phyloP scores from a whole-genome alignment of 2,329 filamentous ascomycete genomes.

The Fusarium ambrosium region DNA sequence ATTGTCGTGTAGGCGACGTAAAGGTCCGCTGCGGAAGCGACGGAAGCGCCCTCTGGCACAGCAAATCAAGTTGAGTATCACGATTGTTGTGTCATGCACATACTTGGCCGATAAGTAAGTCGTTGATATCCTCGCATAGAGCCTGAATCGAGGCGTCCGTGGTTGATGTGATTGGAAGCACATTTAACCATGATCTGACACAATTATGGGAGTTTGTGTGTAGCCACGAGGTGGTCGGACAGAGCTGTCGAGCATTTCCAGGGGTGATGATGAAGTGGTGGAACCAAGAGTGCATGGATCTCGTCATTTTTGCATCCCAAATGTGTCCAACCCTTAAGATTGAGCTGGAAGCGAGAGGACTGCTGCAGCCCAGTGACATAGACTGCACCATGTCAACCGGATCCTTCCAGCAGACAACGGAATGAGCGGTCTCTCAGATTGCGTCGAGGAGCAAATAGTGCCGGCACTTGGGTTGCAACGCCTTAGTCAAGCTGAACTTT shows the following conservation, averaged over 20 bases:
- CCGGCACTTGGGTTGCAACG: constrained; percentile 30
- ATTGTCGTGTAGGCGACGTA: constrained; percentile 2
- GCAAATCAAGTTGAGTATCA: constrained; percentile 1
- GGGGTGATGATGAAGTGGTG: constrained; percentile 39
- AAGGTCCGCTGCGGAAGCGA: constrained; percentile 21
- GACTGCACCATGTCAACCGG: not conserved
- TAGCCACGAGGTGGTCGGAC: constrained; percentile 16
- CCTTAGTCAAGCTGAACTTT: constrained; percentile 33
- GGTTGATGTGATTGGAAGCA: constrained; percentile 16
- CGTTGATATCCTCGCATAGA: constrained; percentile 23
- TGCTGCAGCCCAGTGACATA: constrained; percentile 17
- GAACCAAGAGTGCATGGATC: constrained; percentile 42
- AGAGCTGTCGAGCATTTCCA: constrained; percentile 27
- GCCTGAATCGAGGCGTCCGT: constrained; percentile 28
- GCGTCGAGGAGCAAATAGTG: not conserved
- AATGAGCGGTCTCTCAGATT: constrained; percentile 12
- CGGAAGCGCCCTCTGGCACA: constrained; percentile 2
- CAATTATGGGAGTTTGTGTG: constrained; percentile 18
- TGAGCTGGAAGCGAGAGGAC: constrained; percentile 21
- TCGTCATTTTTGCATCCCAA: constrained; percentile 42
- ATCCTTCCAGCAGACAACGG: not conserved
- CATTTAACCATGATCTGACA: constrained; percentile 34
- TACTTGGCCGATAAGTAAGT: constrained; percentile 8
- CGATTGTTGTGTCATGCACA: not conserved
- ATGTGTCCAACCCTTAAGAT: constrained; percentile 21